Evolutionary conservation across 2,329 filamentous ascomycete genomes (phyloP).

Genomic region (Zarea fungicola): DNA sequence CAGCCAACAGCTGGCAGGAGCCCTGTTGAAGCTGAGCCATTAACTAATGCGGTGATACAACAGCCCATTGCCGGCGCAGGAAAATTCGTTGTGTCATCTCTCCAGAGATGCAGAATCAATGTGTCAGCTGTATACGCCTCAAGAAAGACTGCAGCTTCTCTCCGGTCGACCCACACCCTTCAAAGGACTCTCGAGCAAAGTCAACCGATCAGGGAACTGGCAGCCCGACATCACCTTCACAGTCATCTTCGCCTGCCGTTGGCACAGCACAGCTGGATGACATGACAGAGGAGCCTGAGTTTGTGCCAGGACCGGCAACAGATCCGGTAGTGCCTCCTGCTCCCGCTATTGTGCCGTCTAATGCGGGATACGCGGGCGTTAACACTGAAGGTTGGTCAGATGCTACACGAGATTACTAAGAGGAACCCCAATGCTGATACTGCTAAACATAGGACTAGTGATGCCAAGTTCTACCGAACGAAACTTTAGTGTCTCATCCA

Average conservation of each 20-base stretch:
- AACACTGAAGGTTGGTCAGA: conserved; percentile 1
- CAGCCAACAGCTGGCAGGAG: not conserved
- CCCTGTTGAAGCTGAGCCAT: not conserved
- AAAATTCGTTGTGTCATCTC: conserved; percentile 83
- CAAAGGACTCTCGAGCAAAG: conserved; percentile 38
- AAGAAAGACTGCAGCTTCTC: conserved; percentile 89
- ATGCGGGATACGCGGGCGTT: not conserved
- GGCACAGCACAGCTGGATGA: conserved; percentile 34
- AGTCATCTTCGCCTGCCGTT: conserved; percentile 40
- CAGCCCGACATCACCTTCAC: conserved; percentile 34
- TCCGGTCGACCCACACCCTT: conserved; percentile 69
- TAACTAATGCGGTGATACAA: not conserved
- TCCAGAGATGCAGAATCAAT: conserved; percentile 65
- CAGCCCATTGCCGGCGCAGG: conserved; percentile 78
- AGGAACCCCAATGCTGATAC: too few relatives aligned
- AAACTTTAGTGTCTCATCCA: not conserved
- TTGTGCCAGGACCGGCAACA: not conserved
- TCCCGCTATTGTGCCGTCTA: not conserved
- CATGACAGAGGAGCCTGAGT: conserved; percentile 15
- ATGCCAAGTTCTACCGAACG: not conserved
- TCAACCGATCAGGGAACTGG: conserved; percentile 30
- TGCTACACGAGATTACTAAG: too few relatives aligned
- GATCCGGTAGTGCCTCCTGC: not conserved
- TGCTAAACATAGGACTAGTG: not conserved
- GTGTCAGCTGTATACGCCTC: conserved; percentile 81